Base-by-base conservation (phyloP, 2,329 filamentous ascomycete genomes). In the Xylaria multiplex region DNA sequence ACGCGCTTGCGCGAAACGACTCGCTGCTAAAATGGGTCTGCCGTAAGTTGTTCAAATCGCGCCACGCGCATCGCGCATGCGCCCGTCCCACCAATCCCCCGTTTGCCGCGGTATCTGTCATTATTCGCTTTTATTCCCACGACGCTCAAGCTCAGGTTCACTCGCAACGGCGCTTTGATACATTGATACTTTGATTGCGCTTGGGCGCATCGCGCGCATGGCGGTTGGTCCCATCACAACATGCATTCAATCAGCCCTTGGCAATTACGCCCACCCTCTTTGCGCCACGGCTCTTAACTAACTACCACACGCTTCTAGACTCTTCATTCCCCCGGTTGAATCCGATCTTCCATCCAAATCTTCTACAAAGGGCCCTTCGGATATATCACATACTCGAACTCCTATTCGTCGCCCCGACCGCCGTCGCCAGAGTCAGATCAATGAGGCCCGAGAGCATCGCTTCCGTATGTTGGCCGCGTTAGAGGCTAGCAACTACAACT, bases 281-380 rank as follows among this genome's bases (percentile, higher is more conserved):
- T 56, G 53, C 49, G 54, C 52, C 53, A 19, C 57, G 45, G 57
- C 27, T 37, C 14, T 27, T 64, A 49, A 55, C 66, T 73, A 64
- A 74, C 55, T 45, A 37, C 53, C 14, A 52, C 14, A 11, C 32
- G 16, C 43, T 54, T 56, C 27, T 67, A 85, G 83, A 68, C 75
- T 84, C 37, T 85, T 83, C 68, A 73, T 83, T 59, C 80, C 82
- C 43, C 81, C 81, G 40, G 78, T 82, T 69, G 80, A 83, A 70
- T 82, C 82, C 54, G 81, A 83, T 66, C 61, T 82, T 50, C 71
- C 76, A 14, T 70, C 75, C 53, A 82, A 81, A 68, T 59, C 77
- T 40, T 68, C 77, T 30, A 70, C 72, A 43, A 82, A 77, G 65
- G 67, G 68, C 48, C 65, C 72, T 11, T 40, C 68, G 30, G 68